Base-by-base conservation (phyloP, 2,329 filamentous ascomycete genomes). In the Aspergillus fumigatus region DNA sequence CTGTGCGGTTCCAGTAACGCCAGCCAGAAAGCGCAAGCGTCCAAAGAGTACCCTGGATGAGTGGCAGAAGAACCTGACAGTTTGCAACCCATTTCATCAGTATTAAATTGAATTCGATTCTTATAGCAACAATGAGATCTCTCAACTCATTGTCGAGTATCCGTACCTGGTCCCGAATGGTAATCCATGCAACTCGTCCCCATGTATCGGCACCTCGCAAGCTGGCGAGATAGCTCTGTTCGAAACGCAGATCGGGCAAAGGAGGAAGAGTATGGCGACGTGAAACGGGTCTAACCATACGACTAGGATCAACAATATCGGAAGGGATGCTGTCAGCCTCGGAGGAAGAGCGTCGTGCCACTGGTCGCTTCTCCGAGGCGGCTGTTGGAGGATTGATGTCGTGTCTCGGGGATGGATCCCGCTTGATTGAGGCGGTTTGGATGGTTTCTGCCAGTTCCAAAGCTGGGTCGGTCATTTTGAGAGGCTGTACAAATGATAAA, bases 141-240 rank as follows among this genome's bases (percentile, higher is more conserved):
- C 21, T 38, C 5, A 38, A 38, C 32, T 7, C 32, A 35, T 35
- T 17, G 32, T 38, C 21, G 11, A 26, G 26, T 43, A 6, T 8
- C 26, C 65, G 54, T 78, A 94, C 89, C 84, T 97, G 94, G 75
- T 99, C 94, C 68, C 90, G 82, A 38, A 89, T 74, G 19, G 94
- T 99, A 64, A 99, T 93, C 78, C 88, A 89, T 7, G 84, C 82
- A 32, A 99, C 84, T 71, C 85, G 85, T 78, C 88, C 87, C 86
- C 87, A 92, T 25, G 85, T 86, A 63, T 94, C 84, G 38, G 92
- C 91, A 55, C 85, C 81, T 62, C 88, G 84, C 65, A 99, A 89
- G 76, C 92, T 96, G 66, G 89, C 88, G 54, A 99, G 83, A 74
- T 99, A 99, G 80, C 92, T 97, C 82, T 99, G 94, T 78, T 99